Evolutionary conservation across 495 filamentous ascomycete species (phyloP), one percentile per base, ranked within the genome.

Genomic region (Hyaloscypha finlandica): DNA sequence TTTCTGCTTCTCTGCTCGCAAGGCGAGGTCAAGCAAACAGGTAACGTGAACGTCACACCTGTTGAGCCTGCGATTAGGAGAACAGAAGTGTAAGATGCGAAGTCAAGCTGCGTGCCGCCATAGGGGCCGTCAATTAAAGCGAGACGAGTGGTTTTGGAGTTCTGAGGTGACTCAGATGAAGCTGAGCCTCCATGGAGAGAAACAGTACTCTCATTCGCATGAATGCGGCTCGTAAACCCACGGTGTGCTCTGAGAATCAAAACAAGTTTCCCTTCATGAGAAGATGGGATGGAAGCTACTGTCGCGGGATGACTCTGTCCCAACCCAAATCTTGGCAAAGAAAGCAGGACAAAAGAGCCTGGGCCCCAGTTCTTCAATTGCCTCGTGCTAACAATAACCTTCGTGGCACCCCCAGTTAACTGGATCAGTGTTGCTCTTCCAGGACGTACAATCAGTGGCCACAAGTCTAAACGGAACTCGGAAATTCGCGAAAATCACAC

Each of bases 271-370:
- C 77, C 81, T 81, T 68, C 42, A 79, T 79, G 63, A 78, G 82
- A 0, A 78, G 59, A 79, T 14, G 77, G 77, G 71, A 32, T 80
- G 83, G 32, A 88, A 82, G 64, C 54, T 63, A 95, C 91, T 8
- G 92, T 94, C 73, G 93, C 94, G 0, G 92, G 92, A 64, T 96
- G 92, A 2, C 84, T 85, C 74, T 95, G 89, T 6, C 92, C 71
- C 0, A 86, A 84, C 0, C 84, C 86, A 14, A 94, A 75, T 5
- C 80, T 82, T 66, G 90, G 91, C 63, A 89, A 81, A 68, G 88
- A 89, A 6, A 96, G 80, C 64, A 92, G 91, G 6, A 92, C 82
- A 68, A 94, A 90, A 70, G 93, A 90, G 8, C 92, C 92, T 0
- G 92, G 81, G 12, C 79, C 80, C 93, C 93, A 96, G 25, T 73